phyloP scores from a whole-genome alignment of 1,284 basidiomycete genomes.

The Erythrobasidium hasegawianum region DNA sequence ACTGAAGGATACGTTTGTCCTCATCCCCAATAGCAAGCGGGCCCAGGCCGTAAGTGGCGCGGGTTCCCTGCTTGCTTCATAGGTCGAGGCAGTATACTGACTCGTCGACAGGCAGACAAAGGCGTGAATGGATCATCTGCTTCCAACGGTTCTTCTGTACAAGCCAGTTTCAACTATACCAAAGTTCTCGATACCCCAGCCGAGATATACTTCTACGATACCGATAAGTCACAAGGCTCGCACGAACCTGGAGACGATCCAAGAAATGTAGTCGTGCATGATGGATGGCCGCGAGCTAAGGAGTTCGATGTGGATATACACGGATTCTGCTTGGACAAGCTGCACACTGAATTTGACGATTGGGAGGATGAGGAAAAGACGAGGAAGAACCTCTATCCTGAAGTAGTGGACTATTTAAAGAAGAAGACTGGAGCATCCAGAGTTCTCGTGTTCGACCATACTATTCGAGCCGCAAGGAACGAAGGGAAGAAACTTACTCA shows the following conservation, averaged over 20 bases:
- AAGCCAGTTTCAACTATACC: slow-evolving; percentile 12
- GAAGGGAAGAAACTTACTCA: slow-evolving; percentile 5
- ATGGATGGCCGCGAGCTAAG: slow-evolving; percentile 9
- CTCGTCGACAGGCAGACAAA: neutral
- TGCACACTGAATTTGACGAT: slow-evolving; percentile 3
- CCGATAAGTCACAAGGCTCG: neutral
- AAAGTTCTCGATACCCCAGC: slow-evolving; percentile 9
- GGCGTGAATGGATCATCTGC: neutral
- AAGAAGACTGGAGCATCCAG: slow-evolving; percentile 2
- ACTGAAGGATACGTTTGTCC: neutral
- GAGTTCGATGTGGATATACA: slow-evolving; percentile 10
- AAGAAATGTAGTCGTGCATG: neutral
- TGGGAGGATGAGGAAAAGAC: slow-evolving; percentile 6
- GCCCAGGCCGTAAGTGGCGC: neutral
- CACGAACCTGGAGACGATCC: slow-evolving; percentile 18
- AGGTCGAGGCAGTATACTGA: neutral
- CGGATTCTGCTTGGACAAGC: neutral
- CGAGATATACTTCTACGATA: slow-evolving; percentile 12
- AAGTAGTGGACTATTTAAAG: slow-evolving; percentile 10
- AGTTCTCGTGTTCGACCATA: slow-evolving; percentile 14
- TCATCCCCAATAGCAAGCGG: slow-evolving; percentile 1
- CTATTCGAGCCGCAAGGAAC: slow-evolving; percentile 5
- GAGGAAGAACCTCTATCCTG: slow-evolving; percentile 5
- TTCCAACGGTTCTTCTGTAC: slow-evolving; percentile 1
- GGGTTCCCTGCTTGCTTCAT: neutral